A percentile compares a stretch with the other conserved stretches of the same genome.
Evolutionary conservation across 306 rosid genomes (phyloP).

Genomic region (Purshia tridentata): DNA sequence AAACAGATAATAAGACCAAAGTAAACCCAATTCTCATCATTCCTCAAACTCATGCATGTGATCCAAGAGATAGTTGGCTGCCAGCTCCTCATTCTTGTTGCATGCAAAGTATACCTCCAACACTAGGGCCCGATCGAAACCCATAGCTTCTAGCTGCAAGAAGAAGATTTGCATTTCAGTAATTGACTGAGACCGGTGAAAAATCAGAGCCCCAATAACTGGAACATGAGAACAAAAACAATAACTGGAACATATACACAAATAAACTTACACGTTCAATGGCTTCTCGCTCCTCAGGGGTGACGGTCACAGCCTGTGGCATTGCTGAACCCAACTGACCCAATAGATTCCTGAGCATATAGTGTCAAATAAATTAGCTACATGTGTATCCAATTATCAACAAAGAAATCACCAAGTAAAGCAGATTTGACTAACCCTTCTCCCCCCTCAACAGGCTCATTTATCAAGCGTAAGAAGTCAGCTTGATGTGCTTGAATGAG

Average conservation of each 20-base stretch:
- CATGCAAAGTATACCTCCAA: slow-evolving; percentile 81
- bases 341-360: slow-evolving; percentile 29
- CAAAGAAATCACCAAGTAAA: neutral
- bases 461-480: slow-evolving; percentile 46
- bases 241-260: neutral
- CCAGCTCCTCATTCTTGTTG: slow-evolving; percentile 80
- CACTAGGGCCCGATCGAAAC: slow-evolving; percentile 68
- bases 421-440: slow-evolving; percentile 33
- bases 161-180: neutral
- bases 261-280: slow-evolving; percentile 39
- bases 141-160: slow-evolving; percentile 80
- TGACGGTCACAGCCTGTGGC: slow-evolving; percentile 47
- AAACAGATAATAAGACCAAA: neutral
- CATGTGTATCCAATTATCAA: neutral
- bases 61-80: slow-evolving; percentile 81
- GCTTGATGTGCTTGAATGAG: slow-evolving; percentile 48
- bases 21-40: slow-evolving; percentile 24
- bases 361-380: neutral
- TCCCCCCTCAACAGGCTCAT: slow-evolving; percentile 45
- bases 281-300: slow-evolving; percentile 47
- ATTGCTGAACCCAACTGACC: slow-evolving; percentile 39
- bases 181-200: neutral
- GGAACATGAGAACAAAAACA: too few relatives aligned
- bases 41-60: slow-evolving; percentile 75
- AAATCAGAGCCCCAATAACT: neutral